phyloP scores from a whole-genome alignment of 768 basidiomycete genomes.

The Thelephora aurantiotincta region DNA sequence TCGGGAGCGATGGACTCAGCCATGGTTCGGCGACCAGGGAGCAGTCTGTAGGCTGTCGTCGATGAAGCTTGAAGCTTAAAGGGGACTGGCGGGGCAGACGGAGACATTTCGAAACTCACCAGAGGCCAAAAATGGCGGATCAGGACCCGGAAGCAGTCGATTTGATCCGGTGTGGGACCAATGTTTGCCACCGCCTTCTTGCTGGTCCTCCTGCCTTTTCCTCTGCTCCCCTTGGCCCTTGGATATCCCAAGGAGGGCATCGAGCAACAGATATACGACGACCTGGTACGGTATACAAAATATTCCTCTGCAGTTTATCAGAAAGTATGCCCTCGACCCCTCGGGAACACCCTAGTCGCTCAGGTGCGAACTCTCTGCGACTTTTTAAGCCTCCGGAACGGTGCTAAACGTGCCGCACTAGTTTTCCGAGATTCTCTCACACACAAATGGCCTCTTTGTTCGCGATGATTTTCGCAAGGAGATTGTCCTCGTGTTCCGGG shows the following conservation, averaged over 20 bases:
- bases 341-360: constrained; percentile 29
- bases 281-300: constrained; percentile 31
- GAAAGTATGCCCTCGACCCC: constrained; percentile 28
- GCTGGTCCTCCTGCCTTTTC: no score
- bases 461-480: constrained; percentile 11
- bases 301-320: constrained; percentile 39
- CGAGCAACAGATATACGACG: constrained; percentile 15
- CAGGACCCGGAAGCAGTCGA: no score
- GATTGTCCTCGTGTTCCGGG: constrained; percentile 14
- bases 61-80: no score
- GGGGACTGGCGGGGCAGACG: no score
- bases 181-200: no score
- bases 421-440: constrained; percentile 10
- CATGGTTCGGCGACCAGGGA: no score
- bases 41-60: no score
- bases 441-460: constrained; percentile 12
- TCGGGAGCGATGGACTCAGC: no score
- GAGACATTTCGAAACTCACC: no score
- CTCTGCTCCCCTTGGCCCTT: no score
- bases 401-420: constrained; percentile 1
- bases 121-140: no score
- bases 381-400: neutral
- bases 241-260: neutral
- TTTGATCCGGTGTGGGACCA: no score
- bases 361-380: constrained; percentile 17